Evolutionary conservation across 768 basidiomycete species (phyloP).

Genomic region (Austroboletus eburneus): DNA sequence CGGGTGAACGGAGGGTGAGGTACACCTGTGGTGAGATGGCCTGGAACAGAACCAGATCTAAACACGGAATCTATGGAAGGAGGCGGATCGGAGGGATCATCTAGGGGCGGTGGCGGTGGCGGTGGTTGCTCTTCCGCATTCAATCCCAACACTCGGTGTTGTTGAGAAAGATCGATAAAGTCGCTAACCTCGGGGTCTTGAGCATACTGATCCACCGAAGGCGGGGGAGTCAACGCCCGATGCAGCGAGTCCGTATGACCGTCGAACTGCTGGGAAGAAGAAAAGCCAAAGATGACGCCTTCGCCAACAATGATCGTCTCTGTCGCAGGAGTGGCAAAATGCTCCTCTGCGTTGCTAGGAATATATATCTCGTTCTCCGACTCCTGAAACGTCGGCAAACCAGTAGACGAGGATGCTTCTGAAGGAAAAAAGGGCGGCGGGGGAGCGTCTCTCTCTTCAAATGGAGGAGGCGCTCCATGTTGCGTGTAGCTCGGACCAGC

Average conservation of each 20-base stretch:
- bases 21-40: conserved; percentile 28
- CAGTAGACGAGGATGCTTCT: conserved; percentile 55
- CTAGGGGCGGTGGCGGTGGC: conserved; percentile 78
- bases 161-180: conserved; percentile 53
- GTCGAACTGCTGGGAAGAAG: conserved; percentile 69
- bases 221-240: conserved; percentile 66
- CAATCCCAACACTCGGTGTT: conserved; percentile 56
- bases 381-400: conserved; percentile 72
- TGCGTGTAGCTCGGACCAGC: conserved; percentile 73
- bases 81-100: conserved; percentile 85
- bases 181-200: conserved; percentile 67
- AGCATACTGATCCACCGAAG: conserved; percentile 70
- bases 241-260: conserved; percentile 70
- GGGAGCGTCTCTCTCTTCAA: conserved; percentile 79
- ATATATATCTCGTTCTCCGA: conserved; percentile 75
- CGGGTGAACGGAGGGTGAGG: conserved; percentile 27
- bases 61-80: conserved; percentile 85
- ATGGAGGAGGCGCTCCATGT: conserved; percentile 71
- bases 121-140: conserved; percentile 56
- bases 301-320: conserved; percentile 56
- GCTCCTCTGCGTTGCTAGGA: conserved; percentile 38
- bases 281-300: conserved; percentile 75
- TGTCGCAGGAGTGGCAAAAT: conserved; percentile 32
- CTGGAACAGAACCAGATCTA: conserved; percentile 30
- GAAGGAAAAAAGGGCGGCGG: conserved; percentile 59